Base-by-base conservation (phyloP, 2,329 filamentous ascomycete genomes). In the Ophiocordyceps sinensis region DNA sequence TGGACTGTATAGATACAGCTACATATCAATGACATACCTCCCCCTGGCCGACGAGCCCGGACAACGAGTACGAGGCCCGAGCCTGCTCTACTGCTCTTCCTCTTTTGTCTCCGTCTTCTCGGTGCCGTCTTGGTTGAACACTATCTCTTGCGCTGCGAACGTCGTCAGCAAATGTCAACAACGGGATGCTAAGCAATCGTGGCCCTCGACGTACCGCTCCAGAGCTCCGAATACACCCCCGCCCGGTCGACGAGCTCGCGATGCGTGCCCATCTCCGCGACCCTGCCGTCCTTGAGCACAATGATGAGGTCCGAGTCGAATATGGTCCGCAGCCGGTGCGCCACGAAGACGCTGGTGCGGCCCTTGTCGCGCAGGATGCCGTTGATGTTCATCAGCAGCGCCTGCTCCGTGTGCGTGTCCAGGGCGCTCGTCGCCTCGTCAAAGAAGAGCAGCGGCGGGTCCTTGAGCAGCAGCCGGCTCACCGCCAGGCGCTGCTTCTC, bases 261-360 rank as follows among this genome's bases (percentile, higher is more conserved):
- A 60, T 98, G 91, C 14, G 84, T 94, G 13, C 91, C 91, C 59
- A 75, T 78, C 64, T 96, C 91, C 3, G 80, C 85, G n/a, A 96
- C 87, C 13, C 67, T 68, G 0, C 91, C 91, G 45, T 84, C 79
- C 56, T 80, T 82, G 43, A 96, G 65, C 31, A 96, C 91, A 52
- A 96, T 88, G 51, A 96, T 96, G 51, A 88, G 67, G 61, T 96
- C 84, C 32, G 85, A 85, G 54, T 96, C 91, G 54, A 85, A 94
- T 49, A 98, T 95, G 0, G 91, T 96, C 40, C 89, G 76, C 44
- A 98, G 65, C 15, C 91, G 75, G 60, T 96, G 91, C 7, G 91
- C 91, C 5, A 98, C 83, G 56, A 96, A 96, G 1, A 98, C 85
- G 50, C 87, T 95, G 1, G 91, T 96, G 43, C 88, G 75, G 3